Conservation (phyloP, 2,329 filamentous ascomycete species). For the Cercospora beticola region DNA sequence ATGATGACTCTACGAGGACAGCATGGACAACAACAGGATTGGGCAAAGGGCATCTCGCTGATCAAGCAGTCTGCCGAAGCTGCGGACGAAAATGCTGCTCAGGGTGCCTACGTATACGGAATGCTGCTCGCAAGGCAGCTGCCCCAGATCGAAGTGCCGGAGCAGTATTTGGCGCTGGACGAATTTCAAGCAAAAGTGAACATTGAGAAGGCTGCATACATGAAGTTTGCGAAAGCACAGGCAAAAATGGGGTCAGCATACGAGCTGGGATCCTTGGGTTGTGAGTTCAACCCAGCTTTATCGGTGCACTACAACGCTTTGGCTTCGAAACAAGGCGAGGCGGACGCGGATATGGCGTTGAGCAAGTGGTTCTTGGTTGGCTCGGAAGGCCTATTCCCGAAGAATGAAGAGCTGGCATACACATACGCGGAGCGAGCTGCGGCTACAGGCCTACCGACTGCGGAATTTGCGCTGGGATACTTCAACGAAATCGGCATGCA, state of each 20-base stretch:
- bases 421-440: conserved; percentile 88
- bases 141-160: conserved; percentile 83
- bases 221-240: conserved; percentile 94
- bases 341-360: conserved; percentile 91
- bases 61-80: conserved; percentile 80
- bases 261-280: conserved; percentile 88
- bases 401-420: conserved; percentile 93
- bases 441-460: conserved; percentile 75
- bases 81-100: conserved; percentile 93
- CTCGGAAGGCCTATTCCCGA: conserved; percentile 85
- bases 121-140: conserved; percentile 91
- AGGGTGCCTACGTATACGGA: conserved; percentile 84
- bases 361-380: conserved; percentile 99
- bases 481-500: conserved; percentile 97
- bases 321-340: conserved; percentile 85
- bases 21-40: conserved; percentile 85
- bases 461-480: conserved; percentile 95
- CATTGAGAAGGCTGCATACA: conserved; percentile 93
- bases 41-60: conserved; percentile 71
- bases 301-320: conserved; percentile 95
- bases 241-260: conserved; percentile 96
- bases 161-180: conserved; percentile 67
- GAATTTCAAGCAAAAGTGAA: conserved; percentile 75
- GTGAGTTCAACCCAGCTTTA: conserved; percentile 89
- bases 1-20: conserved; percentile 98